Evolutionary conservation across 179 eudicot genomes (phyloP).

Genomic region (Spinacia oleracea): DNA sequence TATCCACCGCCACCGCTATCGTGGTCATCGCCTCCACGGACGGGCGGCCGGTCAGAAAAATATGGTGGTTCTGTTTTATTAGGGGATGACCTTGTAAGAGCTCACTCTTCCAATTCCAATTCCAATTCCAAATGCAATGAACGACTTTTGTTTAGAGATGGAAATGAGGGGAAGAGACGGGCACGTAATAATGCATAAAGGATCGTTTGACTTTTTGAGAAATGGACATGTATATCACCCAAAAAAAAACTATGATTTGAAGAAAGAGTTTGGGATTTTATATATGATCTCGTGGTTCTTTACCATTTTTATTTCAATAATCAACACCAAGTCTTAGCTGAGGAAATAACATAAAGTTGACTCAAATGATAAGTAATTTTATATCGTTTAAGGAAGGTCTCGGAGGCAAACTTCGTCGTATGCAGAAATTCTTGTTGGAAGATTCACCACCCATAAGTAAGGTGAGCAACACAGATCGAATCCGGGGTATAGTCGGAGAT

Average conservation of each 20-base stretch:
- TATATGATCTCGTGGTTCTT: neutral
- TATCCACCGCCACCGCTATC: constrained; percentile 69
- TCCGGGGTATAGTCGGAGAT: too few species aligned
- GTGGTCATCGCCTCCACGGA: constrained; percentile 30
- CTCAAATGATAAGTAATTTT: too few species aligned
- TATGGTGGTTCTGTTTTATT: too few species aligned
- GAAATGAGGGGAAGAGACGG: neutral
- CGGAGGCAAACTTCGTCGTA: too few species aligned
- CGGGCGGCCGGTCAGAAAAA: too few species aligned
- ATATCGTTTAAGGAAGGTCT: too few species aligned
- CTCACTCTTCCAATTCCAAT: neutral
- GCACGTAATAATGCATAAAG: constrained; percentile 15
- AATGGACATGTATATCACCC: neutral
- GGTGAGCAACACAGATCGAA: too few species aligned
- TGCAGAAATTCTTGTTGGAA: too few species aligned
- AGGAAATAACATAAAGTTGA: too few species aligned
- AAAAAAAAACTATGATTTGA: neutral
- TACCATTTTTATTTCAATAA: too few species aligned
- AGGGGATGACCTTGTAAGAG: neutral
- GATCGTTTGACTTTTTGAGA: constrained; percentile 9
- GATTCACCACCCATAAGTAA: too few species aligned
- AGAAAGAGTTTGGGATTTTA: neutral
- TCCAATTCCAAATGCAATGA: neutral
- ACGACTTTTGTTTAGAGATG: neutral
- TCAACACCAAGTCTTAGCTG: too few species aligned